Conservation (phyloP, 2,329 filamentous ascomycete species). For the Apiospora hydei region DNA sequence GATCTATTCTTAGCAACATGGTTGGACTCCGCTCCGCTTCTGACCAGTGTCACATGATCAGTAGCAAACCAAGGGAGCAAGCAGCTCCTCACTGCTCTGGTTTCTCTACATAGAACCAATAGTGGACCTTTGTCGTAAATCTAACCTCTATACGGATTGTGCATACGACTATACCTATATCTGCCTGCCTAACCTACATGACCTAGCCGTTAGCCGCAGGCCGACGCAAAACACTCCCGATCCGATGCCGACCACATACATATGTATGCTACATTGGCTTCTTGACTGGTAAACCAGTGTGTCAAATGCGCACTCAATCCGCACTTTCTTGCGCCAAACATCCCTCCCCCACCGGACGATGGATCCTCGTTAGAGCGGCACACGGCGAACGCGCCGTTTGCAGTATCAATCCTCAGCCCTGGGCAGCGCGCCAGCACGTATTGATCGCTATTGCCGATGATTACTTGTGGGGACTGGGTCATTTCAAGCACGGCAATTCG, state of each 20-base stretch:
- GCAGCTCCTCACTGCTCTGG: background rate
- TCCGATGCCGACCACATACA: background rate
- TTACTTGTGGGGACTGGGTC: background rate
- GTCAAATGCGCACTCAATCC: background rate
- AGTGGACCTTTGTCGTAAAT: too few relatives aligned
- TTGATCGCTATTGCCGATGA: background rate
- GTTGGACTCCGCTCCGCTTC: background rate
- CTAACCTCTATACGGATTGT: background rate
- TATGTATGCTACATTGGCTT: background rate
- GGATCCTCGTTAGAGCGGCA: background rate
- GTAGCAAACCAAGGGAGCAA: background rate
- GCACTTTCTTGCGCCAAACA: background rate
- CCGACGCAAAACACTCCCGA: background rate
- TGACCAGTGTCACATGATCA: background rate
- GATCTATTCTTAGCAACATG: conserved; percentile 13
- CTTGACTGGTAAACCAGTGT: background rate
- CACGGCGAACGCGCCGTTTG: background rate
- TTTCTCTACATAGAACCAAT: background rate
- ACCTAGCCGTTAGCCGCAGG: background rate
- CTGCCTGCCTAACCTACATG: too few relatives aligned
- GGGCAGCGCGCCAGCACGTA: background rate
- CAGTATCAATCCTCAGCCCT: background rate
- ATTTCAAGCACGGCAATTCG: background rate
- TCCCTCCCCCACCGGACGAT: background rate
- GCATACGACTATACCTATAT: background rate